Conservation (phyloP, 768 basidiomycete species). For the Cystobasidiopsis lactophilus region DNA sequence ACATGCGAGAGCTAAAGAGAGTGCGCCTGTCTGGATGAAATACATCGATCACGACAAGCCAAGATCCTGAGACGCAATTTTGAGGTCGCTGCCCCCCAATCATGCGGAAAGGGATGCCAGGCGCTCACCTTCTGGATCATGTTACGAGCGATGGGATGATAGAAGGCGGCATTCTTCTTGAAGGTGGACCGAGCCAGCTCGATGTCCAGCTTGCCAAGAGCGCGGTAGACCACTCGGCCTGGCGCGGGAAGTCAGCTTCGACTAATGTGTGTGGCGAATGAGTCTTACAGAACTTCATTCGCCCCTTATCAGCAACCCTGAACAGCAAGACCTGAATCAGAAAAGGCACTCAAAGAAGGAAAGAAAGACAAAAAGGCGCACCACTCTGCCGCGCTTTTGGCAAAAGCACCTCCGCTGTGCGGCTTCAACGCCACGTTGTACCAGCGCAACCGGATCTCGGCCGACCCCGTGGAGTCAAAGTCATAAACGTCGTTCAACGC, state of each 20-base stretch:
- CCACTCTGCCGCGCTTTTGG: conserved; percentile 7
- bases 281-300: no score
- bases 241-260: no score
- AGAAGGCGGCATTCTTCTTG: conserved; percentile 23
- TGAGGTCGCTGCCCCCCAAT: no score
- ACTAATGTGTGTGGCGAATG: neutral
- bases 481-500: conserved; percentile 20
- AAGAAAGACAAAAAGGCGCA: no score
- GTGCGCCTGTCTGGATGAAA: no score
- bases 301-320: no score
- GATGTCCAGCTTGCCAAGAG: conserved; percentile 20
- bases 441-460: conserved; percentile 25
- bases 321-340: no score
- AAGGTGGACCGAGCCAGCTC: conserved; percentile 24
- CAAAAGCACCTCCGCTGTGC: conserved; percentile 1
- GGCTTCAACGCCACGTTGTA: conserved; percentile 11
- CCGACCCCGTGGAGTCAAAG: conserved; percentile 21
- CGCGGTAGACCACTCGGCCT: conserved; percentile 12
- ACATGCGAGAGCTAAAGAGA: no score
- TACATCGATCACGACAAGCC: no score
- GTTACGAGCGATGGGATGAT: conserved; percentile 24
- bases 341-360: no score
- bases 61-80: no score
- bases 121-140: conserved; percentile 24
- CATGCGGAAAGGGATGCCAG: no score